Percentiles rank a stretch among this genome's conserved stretches.
Evolutionary conservation across 1,284 basidiomycete genomes (phyloP).

Genomic region (Tilletia indica): DNA sequence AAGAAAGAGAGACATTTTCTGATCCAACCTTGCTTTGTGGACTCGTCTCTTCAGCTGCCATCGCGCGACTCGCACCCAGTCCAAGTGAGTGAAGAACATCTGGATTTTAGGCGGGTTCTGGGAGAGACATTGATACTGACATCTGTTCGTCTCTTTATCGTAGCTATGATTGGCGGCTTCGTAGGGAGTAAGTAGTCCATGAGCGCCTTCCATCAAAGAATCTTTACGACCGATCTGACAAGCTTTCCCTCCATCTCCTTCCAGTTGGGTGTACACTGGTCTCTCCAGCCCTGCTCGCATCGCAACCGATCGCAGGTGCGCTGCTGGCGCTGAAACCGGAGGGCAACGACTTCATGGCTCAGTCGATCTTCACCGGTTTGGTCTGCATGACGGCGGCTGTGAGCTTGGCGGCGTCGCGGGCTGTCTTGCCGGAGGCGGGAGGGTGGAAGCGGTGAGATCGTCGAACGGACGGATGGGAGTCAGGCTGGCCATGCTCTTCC

Average conservation of each 20-base stretch:
- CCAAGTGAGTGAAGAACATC: no score
- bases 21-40: no score
- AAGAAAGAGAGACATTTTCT: background rate
- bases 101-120: background rate
- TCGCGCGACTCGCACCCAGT: no score
- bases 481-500: no score
- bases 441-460: constrained; percentile 6
- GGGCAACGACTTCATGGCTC: constrained; percentile 1
- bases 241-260: background rate
- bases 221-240: no score
- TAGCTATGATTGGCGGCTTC: constrained; percentile 3
- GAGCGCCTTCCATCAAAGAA: background rate
- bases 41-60: no score
- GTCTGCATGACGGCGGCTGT: background rate
- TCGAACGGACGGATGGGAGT: no score
- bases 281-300: constrained; percentile 5
- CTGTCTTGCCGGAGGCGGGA: background rate
- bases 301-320: constrained; percentile 7
- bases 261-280: background rate
- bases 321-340: background rate
- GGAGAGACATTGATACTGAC: background rate
- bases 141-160: background rate
- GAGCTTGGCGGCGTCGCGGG: background rate
- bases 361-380: background rate
- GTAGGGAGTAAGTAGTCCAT: background rate